Evolutionary conservation across 805 yeast species (phyloP).

Genomic region (Isabelozyma pseudorhagii): DNA sequence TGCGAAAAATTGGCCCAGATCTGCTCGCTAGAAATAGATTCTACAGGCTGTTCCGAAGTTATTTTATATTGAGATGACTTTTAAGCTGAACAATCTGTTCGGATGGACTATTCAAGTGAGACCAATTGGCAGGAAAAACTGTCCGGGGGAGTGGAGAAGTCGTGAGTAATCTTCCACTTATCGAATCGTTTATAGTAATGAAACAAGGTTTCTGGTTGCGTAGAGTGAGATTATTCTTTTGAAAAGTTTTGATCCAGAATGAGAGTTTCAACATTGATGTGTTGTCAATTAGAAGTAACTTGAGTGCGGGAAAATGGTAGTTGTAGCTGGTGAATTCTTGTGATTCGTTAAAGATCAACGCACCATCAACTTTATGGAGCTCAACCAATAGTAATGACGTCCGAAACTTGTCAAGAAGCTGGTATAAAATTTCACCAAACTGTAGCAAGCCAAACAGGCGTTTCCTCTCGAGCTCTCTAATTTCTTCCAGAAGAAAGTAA

Average conservation of each 20-base stretch:
- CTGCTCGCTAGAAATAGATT: too few species aligned
- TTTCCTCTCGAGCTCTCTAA: background rate
- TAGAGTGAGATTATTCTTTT: slow-evolving; percentile 3
- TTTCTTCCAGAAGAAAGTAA: background rate
- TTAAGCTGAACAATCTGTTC: background rate
- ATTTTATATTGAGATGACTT: background rate
- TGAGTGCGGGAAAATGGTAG: slow-evolving; percentile 11
- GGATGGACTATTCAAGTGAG: background rate
- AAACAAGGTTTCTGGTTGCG: slow-evolving; percentile 8
- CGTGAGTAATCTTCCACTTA: slow-evolving; percentile 9
- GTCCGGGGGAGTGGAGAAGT: slow-evolving; percentile 3
- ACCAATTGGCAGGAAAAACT: slow-evolving; percentile 2
- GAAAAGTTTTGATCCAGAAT: slow-evolving; percentile 14
- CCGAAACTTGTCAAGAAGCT: slow-evolving; percentile 4
- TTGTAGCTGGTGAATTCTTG: background rate
- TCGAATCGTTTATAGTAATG: slow-evolving; percentile 12
- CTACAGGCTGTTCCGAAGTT: too few species aligned
- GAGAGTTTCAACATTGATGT: slow-evolving; percentile 9
- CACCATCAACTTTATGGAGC: slow-evolving; percentile 11
- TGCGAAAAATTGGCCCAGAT: too few species aligned
- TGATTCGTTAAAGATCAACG: slow-evolving; percentile 7
- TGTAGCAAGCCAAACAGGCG: background rate
- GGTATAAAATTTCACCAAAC: slow-evolving; percentile 5
- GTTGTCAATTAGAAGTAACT: slow-evolving; percentile 20
- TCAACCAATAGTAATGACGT: slow-evolving; percentile 10